These are phyloP conservation scores for Geotrichum restrictum DNA, from an alignment of 1,139 yeast genomes.

Conservation along the genomic window DNA sequence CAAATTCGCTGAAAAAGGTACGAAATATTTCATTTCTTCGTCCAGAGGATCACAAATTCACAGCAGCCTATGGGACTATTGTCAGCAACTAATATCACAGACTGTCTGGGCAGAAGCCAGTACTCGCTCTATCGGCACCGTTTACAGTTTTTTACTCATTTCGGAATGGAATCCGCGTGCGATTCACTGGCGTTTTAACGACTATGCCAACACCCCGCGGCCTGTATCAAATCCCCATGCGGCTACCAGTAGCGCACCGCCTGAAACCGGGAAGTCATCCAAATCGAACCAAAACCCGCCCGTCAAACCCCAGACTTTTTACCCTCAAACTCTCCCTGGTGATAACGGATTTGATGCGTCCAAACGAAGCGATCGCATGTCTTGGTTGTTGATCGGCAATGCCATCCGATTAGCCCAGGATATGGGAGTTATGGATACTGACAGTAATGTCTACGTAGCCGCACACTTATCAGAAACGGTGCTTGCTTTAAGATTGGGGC, in stretches of 20 bases:
- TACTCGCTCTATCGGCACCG: conserved; percentile 80
- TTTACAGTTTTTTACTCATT: conserved; percentile 76
- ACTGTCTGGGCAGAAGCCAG: conserved; percentile 95
- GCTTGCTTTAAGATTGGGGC: conserved; percentile 40
- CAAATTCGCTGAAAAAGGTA: conserved; percentile 24
- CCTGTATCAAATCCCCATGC: conserved; percentile 17
- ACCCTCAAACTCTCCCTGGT: conserved; percentile 31
- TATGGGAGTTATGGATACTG: conserved; percentile 71
- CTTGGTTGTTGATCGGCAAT: conserved; percentile 89
- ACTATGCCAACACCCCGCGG: conserved; percentile 65
- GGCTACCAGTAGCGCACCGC: background rate
- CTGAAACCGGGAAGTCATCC: background rate
- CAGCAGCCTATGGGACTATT: conserved; percentile 75
- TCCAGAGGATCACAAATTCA: conserved; percentile 42
- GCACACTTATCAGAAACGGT: conserved; percentile 77
- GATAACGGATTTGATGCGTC: conserved; percentile 79
- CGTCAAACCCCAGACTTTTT: conserved; percentile 18
- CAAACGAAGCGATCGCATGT: conserved; percentile 82
- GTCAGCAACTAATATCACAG: conserved; percentile 75
- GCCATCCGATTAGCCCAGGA: conserved; percentile 86
- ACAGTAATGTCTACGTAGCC: conserved; percentile 72
- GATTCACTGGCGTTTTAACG: conserved; percentile 83
- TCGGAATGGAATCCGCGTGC: conserved; percentile 97
- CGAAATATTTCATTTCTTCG: conserved; percentile 19
- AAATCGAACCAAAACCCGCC: background rate